Evolutionary conservation across 2,329 filamentous ascomycete genomes (phyloP).

Genomic region (Epichloe aotearoae): DNA sequence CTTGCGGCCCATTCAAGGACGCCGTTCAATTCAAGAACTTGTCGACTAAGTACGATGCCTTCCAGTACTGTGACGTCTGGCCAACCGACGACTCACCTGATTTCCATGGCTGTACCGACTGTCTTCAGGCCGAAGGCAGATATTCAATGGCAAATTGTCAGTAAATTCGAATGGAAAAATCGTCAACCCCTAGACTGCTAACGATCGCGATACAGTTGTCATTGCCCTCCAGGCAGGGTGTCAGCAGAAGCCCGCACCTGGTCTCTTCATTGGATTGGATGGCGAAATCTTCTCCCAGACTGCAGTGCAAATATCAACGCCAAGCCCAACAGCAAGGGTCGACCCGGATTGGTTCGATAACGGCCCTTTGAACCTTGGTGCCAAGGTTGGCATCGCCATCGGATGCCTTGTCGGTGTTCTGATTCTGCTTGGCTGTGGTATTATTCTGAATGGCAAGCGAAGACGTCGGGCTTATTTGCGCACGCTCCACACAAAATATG

Average conservation of each 20-base stretch:
- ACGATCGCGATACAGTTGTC: constrained; percentile 25
- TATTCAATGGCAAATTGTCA: constrained; percentile 41
- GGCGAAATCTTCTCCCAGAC: constrained; percentile 39
- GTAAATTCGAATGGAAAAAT: constrained; percentile 7
- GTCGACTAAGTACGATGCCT: constrained; percentile 28
- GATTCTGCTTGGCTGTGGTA: constrained; percentile 32
- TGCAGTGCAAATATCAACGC: constrained; percentile 35
- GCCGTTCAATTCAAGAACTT: constrained; percentile 38
- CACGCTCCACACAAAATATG: constrained; percentile 29
- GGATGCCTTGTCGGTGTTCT: constrained; percentile 37
- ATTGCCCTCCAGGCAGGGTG: constrained; percentile 43
- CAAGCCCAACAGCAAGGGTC: constrained; percentile 28
- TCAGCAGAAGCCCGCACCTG: constrained; percentile 33
- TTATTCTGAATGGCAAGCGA: constrained; percentile 44
- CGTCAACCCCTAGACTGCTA: not conserved
- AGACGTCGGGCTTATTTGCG: constrained; percentile 38
- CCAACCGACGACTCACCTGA: constrained; percentile 23
- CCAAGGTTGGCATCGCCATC: constrained; percentile 44
- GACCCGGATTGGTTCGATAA: constrained; percentile 26
- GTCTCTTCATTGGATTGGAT: constrained; percentile 33
- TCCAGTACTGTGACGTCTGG: constrained; percentile 43
- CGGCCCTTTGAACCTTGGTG: constrained; percentile 37
- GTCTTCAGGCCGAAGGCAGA: constrained; percentile 26
- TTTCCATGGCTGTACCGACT: constrained; percentile 29
- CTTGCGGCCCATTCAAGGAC: constrained; percentile 35